These are phyloP conservation scores for Vigna mungo DNA, from an alignment of 306 rosid species.

Conservation along the genomic window DNA sequence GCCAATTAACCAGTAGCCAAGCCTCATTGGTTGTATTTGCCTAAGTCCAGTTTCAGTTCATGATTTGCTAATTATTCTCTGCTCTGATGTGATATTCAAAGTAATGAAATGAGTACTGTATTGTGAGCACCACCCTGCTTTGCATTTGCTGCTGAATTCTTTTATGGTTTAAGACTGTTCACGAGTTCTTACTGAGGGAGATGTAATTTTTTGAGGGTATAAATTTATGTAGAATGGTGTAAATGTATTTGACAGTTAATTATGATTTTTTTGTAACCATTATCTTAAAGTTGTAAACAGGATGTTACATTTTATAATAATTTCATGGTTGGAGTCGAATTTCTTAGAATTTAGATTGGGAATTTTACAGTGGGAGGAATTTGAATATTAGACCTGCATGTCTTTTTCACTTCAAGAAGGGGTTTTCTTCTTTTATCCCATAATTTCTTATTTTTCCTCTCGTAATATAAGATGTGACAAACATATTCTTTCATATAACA, in stretches of 20 bases:
- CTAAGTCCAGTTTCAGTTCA: constrained; percentile 7
- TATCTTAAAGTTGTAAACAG: not conserved
- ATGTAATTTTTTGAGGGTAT: not conserved
- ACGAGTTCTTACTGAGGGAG: not conserved
- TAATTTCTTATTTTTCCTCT: too few species aligned
- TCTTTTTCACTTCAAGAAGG: too few species aligned
- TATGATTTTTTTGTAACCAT: not conserved
- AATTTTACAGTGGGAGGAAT: not conserved
- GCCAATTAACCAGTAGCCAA: constrained; percentile 16
- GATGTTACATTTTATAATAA: not conserved
- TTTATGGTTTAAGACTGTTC: not conserved
- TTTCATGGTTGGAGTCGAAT: not conserved
- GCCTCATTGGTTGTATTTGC: constrained; percentile 26
- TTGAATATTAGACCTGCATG: not conserved
- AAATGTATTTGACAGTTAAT: not conserved
- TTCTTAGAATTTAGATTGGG: not conserved
- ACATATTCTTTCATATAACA: too few species aligned
- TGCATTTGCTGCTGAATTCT: constrained; percentile 5
- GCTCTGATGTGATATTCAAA: constrained; percentile 1
- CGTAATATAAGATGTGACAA: too few species aligned
- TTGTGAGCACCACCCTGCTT: not conserved
- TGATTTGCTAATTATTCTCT: constrained; percentile 39
- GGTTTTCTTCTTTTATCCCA: too few species aligned
- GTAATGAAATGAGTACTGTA: constrained; percentile 18
- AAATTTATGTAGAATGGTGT: not conserved